Percentiles rank a stretch among this genome's conserved stretches.
These are phyloP conservation scores for Plectosphaerella plurivora DNA, from an alignment of 2,329 filamentous ascomycete species.

Conservation along the genomic window DNA sequence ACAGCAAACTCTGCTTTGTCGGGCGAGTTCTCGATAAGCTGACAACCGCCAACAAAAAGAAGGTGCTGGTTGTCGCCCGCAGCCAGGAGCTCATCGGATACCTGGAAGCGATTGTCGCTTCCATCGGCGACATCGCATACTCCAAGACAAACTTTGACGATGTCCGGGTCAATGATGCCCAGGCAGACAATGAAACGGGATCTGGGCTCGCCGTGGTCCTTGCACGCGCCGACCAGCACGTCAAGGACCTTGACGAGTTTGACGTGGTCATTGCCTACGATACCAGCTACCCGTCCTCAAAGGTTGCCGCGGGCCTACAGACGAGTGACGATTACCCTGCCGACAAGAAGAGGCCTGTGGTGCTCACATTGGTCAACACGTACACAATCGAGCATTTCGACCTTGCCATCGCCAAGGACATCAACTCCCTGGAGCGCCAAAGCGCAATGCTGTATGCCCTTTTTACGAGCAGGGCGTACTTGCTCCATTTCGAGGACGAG, in stretches of 20 bases:
- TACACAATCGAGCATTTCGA: slow-evolving; percentile 54
- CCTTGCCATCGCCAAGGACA: slow-evolving; percentile 32
- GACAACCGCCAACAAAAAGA: slow-evolving; percentile 31
- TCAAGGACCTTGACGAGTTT: slow-evolving; percentile 31
- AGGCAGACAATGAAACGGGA: slow-evolving; percentile 3
- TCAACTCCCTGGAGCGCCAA: slow-evolving; percentile 41
- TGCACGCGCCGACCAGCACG: slow-evolving; percentile 31
- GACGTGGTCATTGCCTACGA: slow-evolving; percentile 53
- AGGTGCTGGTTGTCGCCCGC: slow-evolving; percentile 49
- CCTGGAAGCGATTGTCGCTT: slow-evolving; percentile 43
- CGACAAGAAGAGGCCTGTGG: slow-evolving; percentile 30
- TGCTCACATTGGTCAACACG: slow-evolving; percentile 43
- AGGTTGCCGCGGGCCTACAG: slow-evolving; percentile 16
- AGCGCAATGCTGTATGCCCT: slow-evolving; percentile 33
- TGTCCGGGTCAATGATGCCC: slow-evolving; percentile 24
- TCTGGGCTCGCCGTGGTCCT: slow-evolving; percentile 34
- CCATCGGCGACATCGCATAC: slow-evolving; percentile 28
- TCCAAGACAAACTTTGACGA: slow-evolving; percentile 24
- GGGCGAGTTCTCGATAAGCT: slow-evolving; percentile 48
- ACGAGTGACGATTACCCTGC: slow-evolving; percentile 10
- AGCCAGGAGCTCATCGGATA: slow-evolving; percentile 46
- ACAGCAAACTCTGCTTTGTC: slow-evolving; percentile 57
- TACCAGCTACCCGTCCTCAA: slow-evolving; percentile 38
- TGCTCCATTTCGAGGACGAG: slow-evolving; percentile 13
- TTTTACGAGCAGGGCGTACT: slow-evolving; percentile 21